Percentiles rank a stretch among this genome's conserved stretches.
Evolutionary conservation across 2,329 filamentous ascomycete genomes (phyloP).

Genomic region (Pseudogymnoascus sp.): DNA sequence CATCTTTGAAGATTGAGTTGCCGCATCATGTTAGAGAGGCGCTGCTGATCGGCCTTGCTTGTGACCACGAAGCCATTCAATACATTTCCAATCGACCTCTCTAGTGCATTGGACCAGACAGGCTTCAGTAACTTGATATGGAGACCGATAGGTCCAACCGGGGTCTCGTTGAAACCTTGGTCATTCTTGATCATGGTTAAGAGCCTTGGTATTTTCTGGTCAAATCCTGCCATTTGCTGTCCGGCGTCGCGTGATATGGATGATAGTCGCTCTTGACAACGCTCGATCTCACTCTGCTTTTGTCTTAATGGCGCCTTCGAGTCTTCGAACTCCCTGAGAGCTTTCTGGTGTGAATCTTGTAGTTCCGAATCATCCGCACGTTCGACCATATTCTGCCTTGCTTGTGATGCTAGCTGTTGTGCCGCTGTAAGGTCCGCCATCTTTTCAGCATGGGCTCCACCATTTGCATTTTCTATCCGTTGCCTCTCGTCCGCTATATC

Average conservation of each 20-base stretch:
- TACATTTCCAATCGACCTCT: conserved; percentile 61
- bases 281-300: conserved; percentile 48
- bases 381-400: conserved; percentile 34
- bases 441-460: conserved; percentile 59
- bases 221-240: conserved; percentile 57
- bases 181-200: conserved; percentile 64
- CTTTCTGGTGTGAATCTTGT: conserved; percentile 28
- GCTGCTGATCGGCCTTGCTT: conserved; percentile 65
- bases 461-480: conserved; percentile 59
- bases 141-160: conserved; percentile 76
- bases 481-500: conserved; percentile 49
- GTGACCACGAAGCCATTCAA: conserved; percentile 77
- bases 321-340: conserved; percentile 29
- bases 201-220: conserved; percentile 52
- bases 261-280: conserved; percentile 43
- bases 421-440: conserved; percentile 51
- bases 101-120: conserved; percentile 75
- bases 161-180: conserved; percentile 57
- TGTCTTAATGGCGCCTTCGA: conserved; percentile 26
- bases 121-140: conserved; percentile 70
- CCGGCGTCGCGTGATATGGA: conserved; percentile 49
- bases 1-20: conserved; percentile 40
- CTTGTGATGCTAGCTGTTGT: conserved; percentile 40
- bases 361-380: conserved; percentile 35
- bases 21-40: conserved; percentile 58